Evolutionary conservation across 2,329 filamentous ascomycete genomes (phyloP).

Genomic region (Talaromyces islandicus): DNA sequence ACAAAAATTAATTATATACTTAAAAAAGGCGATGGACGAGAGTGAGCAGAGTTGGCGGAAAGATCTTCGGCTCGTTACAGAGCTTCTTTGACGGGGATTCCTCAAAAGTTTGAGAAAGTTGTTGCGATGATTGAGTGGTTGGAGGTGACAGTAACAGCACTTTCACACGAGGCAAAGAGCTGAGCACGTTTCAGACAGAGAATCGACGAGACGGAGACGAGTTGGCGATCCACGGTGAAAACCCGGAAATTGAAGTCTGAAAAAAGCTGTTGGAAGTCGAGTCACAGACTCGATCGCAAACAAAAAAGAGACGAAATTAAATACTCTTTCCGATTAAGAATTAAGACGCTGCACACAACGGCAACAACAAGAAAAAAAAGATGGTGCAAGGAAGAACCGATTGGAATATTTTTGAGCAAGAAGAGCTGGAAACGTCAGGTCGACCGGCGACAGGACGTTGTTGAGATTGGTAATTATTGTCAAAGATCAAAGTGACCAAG

Average conservation of each 20-base stretch:
- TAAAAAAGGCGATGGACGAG: conserved; percentile 17
- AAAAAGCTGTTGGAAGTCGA: background rate
- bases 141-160: background rate
- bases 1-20: conserved; percentile 14
- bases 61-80: conserved; percentile 7
- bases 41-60: conserved; percentile 17
- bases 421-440: conserved; percentile 12
- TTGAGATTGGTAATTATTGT: conserved; percentile 6
- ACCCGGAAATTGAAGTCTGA: background rate
- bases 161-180: background rate
- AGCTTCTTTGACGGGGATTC: conserved; percentile 14
- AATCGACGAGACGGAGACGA: background rate
- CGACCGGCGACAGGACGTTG: conserved; percentile 14
- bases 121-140: conserved; percentile 12
- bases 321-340: background rate
- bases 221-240: background rate
- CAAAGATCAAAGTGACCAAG: conserved; percentile 7
- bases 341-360: background rate
- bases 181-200: background rate
- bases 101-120: conserved; percentile 16
- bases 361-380: conserved; percentile 4
- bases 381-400: background rate
- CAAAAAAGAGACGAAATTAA: background rate
- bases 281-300: background rate
- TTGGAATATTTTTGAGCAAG: conserved; percentile 6